Conservation (phyloP, 2,329 filamentous ascomycete species). For the Furcasterigmium furcatum region DNA sequence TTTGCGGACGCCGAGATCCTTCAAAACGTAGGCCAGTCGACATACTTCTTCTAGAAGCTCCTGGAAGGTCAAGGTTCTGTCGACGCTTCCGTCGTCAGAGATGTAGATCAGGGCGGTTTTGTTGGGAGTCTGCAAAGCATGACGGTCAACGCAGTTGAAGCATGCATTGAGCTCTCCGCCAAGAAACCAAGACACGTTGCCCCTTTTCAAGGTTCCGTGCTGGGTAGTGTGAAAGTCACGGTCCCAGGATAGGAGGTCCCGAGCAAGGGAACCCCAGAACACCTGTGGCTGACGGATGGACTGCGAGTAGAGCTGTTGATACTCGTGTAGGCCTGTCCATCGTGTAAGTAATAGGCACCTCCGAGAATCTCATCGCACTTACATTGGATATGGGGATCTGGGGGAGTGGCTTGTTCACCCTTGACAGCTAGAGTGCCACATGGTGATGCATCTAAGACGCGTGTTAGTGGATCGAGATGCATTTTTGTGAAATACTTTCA, state of each 20-base stretch:
- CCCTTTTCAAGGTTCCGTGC: constrained; percentile 70
- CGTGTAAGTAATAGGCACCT: too few relatives aligned
- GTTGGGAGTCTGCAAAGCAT: constrained; percentile 92
- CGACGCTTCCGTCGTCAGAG: constrained; percentile 84
- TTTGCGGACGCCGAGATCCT: constrained; percentile 94
- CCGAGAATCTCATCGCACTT: too few relatives aligned
- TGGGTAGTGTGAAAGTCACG: constrained; percentile 88
- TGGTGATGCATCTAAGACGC: too few relatives aligned
- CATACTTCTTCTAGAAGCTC: constrained; percentile 93
- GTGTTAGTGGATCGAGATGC: too few relatives aligned
- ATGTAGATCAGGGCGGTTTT: constrained; percentile 98
- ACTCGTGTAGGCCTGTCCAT: constrained; percentile 65
- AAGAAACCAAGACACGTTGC: constrained; percentile 91
- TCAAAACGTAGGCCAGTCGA: constrained; percentile 80
- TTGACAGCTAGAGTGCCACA: too few relatives aligned
- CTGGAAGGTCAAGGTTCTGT: constrained; percentile 86
- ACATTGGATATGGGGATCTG: too few relatives aligned
- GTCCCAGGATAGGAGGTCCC: constrained; percentile 87
- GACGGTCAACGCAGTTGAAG: constrained; percentile 96
- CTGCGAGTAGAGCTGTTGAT: constrained; percentile 69
- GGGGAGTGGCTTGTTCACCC: too few relatives aligned
- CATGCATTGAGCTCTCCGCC: constrained; percentile 93
- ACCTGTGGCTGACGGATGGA: constrained; percentile 86
- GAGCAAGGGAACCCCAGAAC: constrained; percentile 86
- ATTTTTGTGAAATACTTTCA: too few relatives aligned